These are phyloP conservation scores for Cercospora zeina DNA, from an alignment of 2,329 filamentous ascomycete species.

Conservation along the genomic window DNA sequence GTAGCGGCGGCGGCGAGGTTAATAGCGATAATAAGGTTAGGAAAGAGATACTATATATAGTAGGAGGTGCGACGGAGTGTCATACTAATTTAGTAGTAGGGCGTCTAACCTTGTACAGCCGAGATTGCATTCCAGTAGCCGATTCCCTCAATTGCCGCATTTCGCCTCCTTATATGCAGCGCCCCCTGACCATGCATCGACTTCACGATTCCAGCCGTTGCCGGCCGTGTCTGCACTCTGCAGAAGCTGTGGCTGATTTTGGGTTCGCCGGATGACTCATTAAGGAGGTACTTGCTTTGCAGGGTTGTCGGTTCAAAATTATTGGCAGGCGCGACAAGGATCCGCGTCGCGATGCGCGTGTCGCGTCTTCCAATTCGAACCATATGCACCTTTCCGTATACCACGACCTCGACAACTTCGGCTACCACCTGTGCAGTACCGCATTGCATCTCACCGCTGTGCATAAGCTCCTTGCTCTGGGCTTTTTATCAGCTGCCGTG, in stretches of 20 bases:
- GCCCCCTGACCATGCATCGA: no score
- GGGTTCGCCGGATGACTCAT: not conserved
- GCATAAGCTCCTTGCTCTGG: no score
- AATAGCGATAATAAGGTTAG: no score
- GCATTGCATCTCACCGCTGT: not conserved
- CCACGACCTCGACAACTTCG: not conserved
- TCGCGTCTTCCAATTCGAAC: constrained; percentile 2
- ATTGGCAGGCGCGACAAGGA: constrained; percentile 5
- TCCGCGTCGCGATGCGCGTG: constrained; percentile 6
- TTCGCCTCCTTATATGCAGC: no score
- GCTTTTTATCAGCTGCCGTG: not conserved
- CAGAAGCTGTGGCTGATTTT: constrained; percentile 5
- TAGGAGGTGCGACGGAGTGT: no score
- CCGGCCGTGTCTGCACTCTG: not conserved
- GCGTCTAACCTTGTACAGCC: no score
- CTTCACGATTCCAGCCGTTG: not conserved
- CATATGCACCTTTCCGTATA: not conserved
- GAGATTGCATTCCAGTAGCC: no score
- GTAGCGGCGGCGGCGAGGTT: no score
- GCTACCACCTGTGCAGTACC: not conserved
- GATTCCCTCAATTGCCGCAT: no score
- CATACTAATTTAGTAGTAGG: no score
- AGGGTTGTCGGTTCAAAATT: not conserved
- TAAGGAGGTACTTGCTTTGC: no score
- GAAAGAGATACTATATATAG: no score